Percentiles rank a stretch among this genome's conserved stretches.
These are phyloP conservation scores for Cordyceps javanica DNA, from an alignment of 2,329 filamentous ascomycete species.

Conservation along the genomic window DNA sequence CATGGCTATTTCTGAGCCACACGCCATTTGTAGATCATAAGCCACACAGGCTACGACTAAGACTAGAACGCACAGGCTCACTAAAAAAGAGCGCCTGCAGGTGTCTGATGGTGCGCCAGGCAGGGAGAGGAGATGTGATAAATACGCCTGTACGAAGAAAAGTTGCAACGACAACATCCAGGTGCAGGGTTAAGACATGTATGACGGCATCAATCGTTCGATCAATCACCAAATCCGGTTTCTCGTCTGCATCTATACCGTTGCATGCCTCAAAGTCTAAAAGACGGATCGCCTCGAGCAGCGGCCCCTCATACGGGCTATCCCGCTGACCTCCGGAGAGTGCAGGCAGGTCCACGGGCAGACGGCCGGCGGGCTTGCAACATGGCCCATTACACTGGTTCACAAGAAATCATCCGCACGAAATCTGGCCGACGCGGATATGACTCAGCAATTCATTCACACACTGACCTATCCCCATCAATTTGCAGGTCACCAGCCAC, in stretches of 20 bases:
- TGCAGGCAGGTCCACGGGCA: not conserved
- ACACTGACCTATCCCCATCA: not conserved
- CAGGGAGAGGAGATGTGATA: no score
- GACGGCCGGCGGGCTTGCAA: no score
- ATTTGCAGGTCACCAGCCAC: not conserved
- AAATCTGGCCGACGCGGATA: not conserved
- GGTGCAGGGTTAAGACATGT: not conserved
- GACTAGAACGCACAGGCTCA: not conserved
- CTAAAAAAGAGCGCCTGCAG: not conserved
- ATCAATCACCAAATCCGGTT: not conserved
- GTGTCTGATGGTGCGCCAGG: not conserved
- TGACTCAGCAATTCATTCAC: not conserved
- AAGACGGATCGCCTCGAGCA: not conserved
- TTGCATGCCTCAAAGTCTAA: not conserved
- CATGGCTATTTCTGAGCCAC: not conserved
- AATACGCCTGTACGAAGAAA: not conserved
- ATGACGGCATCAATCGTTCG: not conserved
- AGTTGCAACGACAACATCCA: not conserved
- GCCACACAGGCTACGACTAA: not conserved
- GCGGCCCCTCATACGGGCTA: not conserved
- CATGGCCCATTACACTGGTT: not conserved
- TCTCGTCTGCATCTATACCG: not conserved
- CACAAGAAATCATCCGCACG: not conserved
- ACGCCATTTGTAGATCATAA: not conserved
- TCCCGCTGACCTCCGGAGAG: not conserved